These are phyloP conservation scores for Vitis hybrid DNA, from an alignment of 177 flowering plant genomes.

Conservation along the genomic window DNA sequence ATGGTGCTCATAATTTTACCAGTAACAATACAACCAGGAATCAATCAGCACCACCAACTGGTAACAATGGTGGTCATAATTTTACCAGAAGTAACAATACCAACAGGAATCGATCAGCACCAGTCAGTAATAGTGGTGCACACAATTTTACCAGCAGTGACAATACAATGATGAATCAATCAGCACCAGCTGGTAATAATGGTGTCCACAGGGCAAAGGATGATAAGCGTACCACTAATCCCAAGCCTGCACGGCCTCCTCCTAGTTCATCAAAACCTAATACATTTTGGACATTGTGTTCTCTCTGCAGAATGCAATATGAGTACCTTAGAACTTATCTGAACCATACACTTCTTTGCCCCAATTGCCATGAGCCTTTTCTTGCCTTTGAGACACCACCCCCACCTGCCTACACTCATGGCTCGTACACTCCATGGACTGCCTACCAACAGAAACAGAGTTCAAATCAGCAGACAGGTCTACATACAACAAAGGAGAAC, in stretches of 20 bases:
- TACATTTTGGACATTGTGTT: slow-evolving; percentile 42
- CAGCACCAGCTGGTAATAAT: slow-evolving; percentile 11
- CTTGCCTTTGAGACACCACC: slow-evolving; percentile 25
- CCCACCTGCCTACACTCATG: slow-evolving; percentile 12
- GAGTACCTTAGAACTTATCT: slow-evolving; percentile 28
- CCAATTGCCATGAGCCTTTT: slow-evolving; percentile 29
- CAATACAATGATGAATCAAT: background rate
- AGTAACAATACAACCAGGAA: too few species aligned
- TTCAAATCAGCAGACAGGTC: background rate
- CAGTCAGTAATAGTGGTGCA: slow-evolving; percentile 12
- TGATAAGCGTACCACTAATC: slow-evolving; percentile 6
- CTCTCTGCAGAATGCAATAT: slow-evolving; percentile 29
- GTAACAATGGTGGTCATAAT: slow-evolving; percentile 9
- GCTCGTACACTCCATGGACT: slow-evolving; percentile 9
- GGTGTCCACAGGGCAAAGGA: slow-evolving; percentile 3
- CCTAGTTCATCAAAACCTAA: slow-evolving; percentile 1
- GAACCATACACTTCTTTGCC: slow-evolving; percentile 28
- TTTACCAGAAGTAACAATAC: too few species aligned
- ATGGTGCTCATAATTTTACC: background rate
- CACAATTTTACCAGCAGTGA: background rate
- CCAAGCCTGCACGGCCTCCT: slow-evolving; percentile 3
- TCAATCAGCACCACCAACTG: slow-evolving; percentile 4
- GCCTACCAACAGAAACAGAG: slow-evolving; percentile 12
- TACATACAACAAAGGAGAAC: background rate
- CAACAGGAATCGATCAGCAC: background rate